Evolutionary conservation across 768 basidiomycete species (phyloP), one percentile per base, ranked within the genome.

Genomic region (Pholiota conissans): DNA sequence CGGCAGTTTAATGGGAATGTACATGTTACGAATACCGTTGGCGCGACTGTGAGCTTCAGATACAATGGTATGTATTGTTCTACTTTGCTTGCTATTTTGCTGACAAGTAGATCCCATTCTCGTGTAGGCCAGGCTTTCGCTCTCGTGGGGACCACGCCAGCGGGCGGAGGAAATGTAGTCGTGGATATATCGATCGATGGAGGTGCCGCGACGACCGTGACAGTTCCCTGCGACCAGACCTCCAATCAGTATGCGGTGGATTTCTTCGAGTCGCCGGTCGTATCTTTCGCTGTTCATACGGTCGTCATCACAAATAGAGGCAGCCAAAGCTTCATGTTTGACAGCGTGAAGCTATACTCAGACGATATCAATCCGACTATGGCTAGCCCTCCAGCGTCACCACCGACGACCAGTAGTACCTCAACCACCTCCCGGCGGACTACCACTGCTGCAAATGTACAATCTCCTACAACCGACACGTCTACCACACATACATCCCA

Each of bases 281-380:
- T 45, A 40, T 39, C 16, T 10, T 53, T 53, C 16, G 16, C 27
- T 26, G 34, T 18, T n/a, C 52, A 53, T 32, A 22, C 37, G 5
- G 52, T 53, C 40, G 14, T 53, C 27, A 11, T 53, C 40, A 53
- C 52, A 22, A 53, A 53, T 28, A 45, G 29, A 16, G 52, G 52
- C 18, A 13, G 24, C 32, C 16, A 30, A 13, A 53, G 52, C 40
- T 45, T 53, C 18, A 45, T 42, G 52, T 53, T 53, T 18, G 52
- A 53, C 40, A 28, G 29, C 2, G 5, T 53, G 39, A 8, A n/a
- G 18, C 26, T 53, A 18, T 53, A 22, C 18, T 53, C 52, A 26
- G 16, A 53, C 28, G 52, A 53, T 26, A 53, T 53, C 16, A 28
- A 24, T 45, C 52, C 52, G 4, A 42, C 18, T 26, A 53, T 53